Evolutionary conservation across 768 basidiomycete species (phyloP), one percentile per base, ranked within the genome.

Genomic region (Sporobolomyces pararoseus): DNA sequence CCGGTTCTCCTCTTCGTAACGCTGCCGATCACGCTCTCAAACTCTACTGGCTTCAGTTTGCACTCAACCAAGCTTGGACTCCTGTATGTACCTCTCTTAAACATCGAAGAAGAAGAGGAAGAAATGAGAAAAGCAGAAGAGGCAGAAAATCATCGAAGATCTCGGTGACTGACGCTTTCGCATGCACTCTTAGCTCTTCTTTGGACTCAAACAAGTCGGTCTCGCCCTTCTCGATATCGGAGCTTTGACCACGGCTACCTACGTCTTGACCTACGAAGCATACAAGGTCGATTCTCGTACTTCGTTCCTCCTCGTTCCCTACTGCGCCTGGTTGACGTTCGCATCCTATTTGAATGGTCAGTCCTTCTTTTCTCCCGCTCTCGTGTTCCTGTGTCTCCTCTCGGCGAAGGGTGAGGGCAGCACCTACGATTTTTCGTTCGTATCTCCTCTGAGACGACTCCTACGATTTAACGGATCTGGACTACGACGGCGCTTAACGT

Each of bases 1-100:
- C 44, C 23, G 69, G 68, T 1, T 52, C 65, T 13, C 29, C 64
- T 0, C 51, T 66, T 13, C 51, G 57, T 29, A n/a, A 32, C 7
- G 65, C 63, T 7, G 73, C 75, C 17, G 49, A 58, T 4, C 42
- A 29, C 23, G 71, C 73, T 14, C 16, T 76, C 58, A 65, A 68
- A 58, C 63, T 74, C 25, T 76, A 74, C 68, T 76, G 71, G 66
- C 50, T 35, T 3, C 73, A 74, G 34, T 74, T 72, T 44, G 73
- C 61, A 9, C 68, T 76, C 25, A 76, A 76, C 66, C 60, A 70
- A 50, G 58, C 59, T 3, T 76, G 75, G 75, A 74, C 75, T 17
- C 75, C 75, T 6, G 69, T 68, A 17, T 14, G 69, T 51, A 29
- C 27, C 37, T n/a, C 27, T 19, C 42, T 14, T 50, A 13, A n/a